Evolutionary conservation across 2,329 filamentous ascomycete species (phyloP).

Genomic region (Dactylellina cionopaga): DNA sequence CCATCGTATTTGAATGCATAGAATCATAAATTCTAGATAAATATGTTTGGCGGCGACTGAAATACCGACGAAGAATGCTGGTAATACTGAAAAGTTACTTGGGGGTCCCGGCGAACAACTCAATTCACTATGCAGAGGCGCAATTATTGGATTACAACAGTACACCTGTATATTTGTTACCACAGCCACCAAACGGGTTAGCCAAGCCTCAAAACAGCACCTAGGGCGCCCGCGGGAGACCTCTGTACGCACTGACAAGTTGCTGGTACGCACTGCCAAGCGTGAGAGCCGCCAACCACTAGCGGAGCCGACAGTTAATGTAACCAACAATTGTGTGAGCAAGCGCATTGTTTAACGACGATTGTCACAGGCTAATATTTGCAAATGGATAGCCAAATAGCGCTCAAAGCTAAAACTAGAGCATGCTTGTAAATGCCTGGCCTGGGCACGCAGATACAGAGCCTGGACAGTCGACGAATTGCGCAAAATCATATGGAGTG

Average conservation of each 20-base stretch:
- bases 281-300: not conserved
- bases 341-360: not conserved
- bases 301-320: not conserved
- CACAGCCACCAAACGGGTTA: not conserved
- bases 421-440: not conserved
- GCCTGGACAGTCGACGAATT: not conserved
- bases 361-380: not conserved
- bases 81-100: too few species aligned
- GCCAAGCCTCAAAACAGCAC: not conserved
- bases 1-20: too few species aligned
- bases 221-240: not conserved
- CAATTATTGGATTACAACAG: too few species aligned
- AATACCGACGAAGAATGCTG: too few species aligned
- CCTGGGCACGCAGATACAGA: constrained; percentile 1
- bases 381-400: not conserved
- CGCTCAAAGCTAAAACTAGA: too few species aligned
- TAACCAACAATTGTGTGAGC: not conserved
- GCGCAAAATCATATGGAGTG: not conserved
- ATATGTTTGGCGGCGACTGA: too few species aligned
- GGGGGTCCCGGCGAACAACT: too few species aligned
- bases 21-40: too few species aligned
- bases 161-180: not conserved
- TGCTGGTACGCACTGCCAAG: not conserved
- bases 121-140: too few species aligned
- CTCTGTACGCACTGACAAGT: not conserved